These are phyloP conservation scores for Quercus agrifolia DNA, from an alignment of 306 rosid genomes.

Conservation along the genomic window DNA sequence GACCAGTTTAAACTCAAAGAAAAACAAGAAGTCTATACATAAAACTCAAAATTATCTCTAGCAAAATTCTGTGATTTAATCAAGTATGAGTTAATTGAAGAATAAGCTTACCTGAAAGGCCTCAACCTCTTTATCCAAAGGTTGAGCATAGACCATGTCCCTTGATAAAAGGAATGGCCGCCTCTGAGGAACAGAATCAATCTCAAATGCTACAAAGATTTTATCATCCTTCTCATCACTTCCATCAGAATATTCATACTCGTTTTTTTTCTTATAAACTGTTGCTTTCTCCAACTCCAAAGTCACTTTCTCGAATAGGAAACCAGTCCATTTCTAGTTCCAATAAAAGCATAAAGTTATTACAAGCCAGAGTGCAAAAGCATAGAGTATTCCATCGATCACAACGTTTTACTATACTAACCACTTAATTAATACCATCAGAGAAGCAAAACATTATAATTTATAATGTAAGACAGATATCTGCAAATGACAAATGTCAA, in stretches of 20 bases:
- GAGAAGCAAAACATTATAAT: no score
- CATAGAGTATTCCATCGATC: not conserved
- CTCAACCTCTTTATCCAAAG: not conserved
- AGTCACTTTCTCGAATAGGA: constrained; percentile 13
- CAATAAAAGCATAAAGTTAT: not conserved
- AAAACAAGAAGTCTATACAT: no score
- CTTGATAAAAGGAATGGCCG: constrained; percentile 30
- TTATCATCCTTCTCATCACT: not conserved
- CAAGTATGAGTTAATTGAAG: no score
- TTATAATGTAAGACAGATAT: not conserved
- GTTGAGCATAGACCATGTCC: constrained; percentile 22
- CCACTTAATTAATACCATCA: not conserved
- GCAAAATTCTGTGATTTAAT: no score
- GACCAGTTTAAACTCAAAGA: no score
- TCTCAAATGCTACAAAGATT: constrained; percentile 16
- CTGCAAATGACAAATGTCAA: not conserved
- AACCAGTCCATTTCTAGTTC: constrained; percentile 10
- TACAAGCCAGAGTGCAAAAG: not conserved
- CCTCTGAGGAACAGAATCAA: constrained; percentile 1
- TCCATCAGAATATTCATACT: not conserved
- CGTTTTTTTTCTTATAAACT: not conserved
- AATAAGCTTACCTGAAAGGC: constrained; percentile 10
- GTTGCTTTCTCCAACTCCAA: constrained; percentile 4
- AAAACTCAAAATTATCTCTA: no score
- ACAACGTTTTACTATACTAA: not conserved